Evolutionary conservation across 2,329 filamentous ascomycete genomes (phyloP).

Genomic region (Pestalotiopsis sp.): DNA sequence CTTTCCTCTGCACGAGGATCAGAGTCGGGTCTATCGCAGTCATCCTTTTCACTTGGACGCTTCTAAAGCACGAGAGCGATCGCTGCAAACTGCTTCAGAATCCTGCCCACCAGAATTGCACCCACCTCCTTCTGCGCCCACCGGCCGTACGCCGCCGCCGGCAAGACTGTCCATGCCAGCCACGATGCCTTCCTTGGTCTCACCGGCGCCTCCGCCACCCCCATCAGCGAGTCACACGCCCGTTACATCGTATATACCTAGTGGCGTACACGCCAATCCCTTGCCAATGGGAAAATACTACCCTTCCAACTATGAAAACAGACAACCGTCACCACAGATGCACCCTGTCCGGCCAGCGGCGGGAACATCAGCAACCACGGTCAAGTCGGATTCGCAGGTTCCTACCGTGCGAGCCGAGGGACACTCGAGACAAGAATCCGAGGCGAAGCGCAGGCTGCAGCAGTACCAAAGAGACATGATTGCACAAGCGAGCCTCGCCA

Average conservation of each 20-base stretch:
- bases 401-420: slow-evolving; percentile 27
- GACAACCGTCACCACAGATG: slow-evolving; percentile 31
- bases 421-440: slow-evolving; percentile 43
- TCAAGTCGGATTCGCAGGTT: slow-evolving; percentile 39
- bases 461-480: slow-evolving; percentile 67
- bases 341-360: slow-evolving; percentile 14
- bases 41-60: slow-evolving; percentile 54
- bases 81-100: slow-evolving; percentile 36
- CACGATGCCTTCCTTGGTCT: not conserved
- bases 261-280: slow-evolving; percentile 47
- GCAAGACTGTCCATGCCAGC: not conserved
- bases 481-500: slow-evolving; percentile 54
- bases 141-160: slow-evolving; percentile 17
- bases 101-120: slow-evolving; percentile 25
- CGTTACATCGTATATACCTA: slow-evolving; percentile 54
- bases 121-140: slow-evolving; percentile 15
- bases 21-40: slow-evolving; percentile 47
- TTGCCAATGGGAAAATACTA: slow-evolving; percentile 66
- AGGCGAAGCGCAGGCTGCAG: slow-evolving; percentile 53
- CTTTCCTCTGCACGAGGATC: slow-evolving; percentile 63
- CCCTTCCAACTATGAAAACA: slow-evolving; percentile 60
- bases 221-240: slow-evolving; percentile 38
- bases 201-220: not conserved
- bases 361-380: slow-evolving; percentile 27
- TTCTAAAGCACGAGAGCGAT: slow-evolving; percentile 39